These are phyloP conservation scores for Thermothielavioides terrestris DNA, from an alignment of 495 filamentous ascomycete genomes.

Conservation along the genomic window DNA sequence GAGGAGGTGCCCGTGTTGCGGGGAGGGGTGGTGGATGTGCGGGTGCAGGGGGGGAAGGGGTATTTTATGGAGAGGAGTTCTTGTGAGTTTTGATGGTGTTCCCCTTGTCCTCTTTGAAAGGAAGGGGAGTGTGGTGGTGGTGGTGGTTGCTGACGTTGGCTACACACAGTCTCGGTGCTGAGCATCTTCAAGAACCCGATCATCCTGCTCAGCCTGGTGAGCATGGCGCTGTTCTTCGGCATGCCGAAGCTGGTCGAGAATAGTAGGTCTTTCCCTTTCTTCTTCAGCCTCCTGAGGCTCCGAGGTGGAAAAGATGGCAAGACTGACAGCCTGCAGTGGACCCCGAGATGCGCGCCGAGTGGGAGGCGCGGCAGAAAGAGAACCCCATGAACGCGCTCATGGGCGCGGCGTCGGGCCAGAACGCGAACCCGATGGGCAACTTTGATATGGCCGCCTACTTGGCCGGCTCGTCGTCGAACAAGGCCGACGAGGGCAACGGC, in stretches of 20 bases:
- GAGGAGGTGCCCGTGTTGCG: conserved; percentile 40
- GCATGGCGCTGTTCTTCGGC: conserved; percentile 70
- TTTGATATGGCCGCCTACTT: conserved; percentile 87
- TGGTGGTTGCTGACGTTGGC: background rate
- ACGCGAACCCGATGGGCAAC: conserved; percentile 48
- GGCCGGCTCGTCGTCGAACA: conserved; percentile 40
- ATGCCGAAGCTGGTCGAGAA: conserved; percentile 94
- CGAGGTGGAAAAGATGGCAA: background rate
- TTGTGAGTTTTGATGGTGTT: conserved; percentile 49
- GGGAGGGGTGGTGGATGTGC: conserved; percentile 46
- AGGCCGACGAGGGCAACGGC: conserved; percentile 19
- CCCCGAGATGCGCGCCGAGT: conserved; percentile 84
- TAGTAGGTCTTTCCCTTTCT: conserved; percentile 51
- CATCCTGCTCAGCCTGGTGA: conserved; percentile 81
- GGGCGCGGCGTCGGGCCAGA: conserved; percentile 33
- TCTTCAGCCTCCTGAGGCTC: no score
- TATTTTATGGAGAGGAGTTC: conserved; percentile 64
- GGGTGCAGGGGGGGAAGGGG: conserved; percentile 51
- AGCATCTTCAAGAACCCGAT: conserved; percentile 85
- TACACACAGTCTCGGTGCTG: conserved; percentile 41
- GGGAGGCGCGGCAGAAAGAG: conserved; percentile 78
- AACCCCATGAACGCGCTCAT: conserved; percentile 50
- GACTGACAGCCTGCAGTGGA: conserved; percentile 58
- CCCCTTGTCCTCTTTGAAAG: background rate
- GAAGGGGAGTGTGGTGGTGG: background rate